These are phyloP conservation scores for Lodderomyces elongisporus DNA, from an alignment of 1,139 yeast genomes.

Conservation along the genomic window DNA sequence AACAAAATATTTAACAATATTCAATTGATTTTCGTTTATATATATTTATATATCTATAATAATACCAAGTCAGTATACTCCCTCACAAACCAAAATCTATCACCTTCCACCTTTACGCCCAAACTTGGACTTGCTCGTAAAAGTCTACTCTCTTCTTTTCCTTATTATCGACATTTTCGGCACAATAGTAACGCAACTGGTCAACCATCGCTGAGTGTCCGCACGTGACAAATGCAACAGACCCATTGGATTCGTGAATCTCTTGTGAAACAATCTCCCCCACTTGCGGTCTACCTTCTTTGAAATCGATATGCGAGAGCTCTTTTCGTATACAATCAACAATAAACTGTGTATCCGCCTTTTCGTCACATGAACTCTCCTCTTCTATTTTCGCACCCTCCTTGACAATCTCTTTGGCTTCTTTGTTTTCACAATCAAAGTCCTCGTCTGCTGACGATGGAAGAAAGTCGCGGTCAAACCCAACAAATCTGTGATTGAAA, in stretches of 20 bases:
- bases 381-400: conserved; percentile 2
- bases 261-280: conserved; percentile 23
- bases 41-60: too few relatives aligned
- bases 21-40: too few relatives aligned
- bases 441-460: too few relatives aligned
- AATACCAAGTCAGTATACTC: too few relatives aligned
- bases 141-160: conserved; percentile 31
- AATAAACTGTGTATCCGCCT: conserved; percentile 1
- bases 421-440: background rate
- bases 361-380: conserved; percentile 11
- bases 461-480: too few relatives aligned
- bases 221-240: conserved; percentile 44
- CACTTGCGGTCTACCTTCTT: conserved; percentile 31
- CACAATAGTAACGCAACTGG: conserved; percentile 35
- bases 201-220: conserved; percentile 55
- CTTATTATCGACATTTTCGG: conserved; percentile 20
- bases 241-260: conserved; percentile 25
- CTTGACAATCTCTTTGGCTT: conserved; percentile 1
- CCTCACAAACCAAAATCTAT: too few relatives aligned
- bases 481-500: background rate
- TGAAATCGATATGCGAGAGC: conserved; percentile 26
- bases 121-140: conserved; percentile 37
- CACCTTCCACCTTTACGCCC: conserved; percentile 25
- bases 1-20: too few relatives aligned
- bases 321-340: conserved; percentile 15